A percentile compares a stretch with the other conserved stretches of the same genome.
phyloP scores from a whole-genome alignment of 2,329 filamentous ascomycete genomes.

The Colletotrichum salicis region DNA sequence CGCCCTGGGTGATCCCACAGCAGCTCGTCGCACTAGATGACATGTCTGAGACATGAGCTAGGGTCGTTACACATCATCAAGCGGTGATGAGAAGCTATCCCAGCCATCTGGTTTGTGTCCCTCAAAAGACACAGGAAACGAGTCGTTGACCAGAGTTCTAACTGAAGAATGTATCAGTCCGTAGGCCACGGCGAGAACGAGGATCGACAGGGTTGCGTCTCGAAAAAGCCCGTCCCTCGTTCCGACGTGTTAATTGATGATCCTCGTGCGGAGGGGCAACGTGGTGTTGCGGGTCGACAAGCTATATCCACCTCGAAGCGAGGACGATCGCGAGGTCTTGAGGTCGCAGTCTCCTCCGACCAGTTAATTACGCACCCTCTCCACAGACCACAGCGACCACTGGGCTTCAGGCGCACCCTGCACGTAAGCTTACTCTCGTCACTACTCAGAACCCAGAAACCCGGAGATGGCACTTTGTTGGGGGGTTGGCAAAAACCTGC shows the following conservation, averaged over 20 bases:
- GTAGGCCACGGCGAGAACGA: not conserved
- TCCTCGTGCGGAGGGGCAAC: slow-evolving; percentile 14
- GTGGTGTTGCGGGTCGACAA: slow-evolving; percentile 10
- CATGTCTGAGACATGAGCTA: slow-evolving; percentile 23
- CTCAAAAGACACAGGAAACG: not conserved
- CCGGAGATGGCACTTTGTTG: slow-evolving; percentile 5
- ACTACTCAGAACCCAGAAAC: slow-evolving; percentile 27
- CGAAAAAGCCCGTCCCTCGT: slow-evolving; percentile 11
- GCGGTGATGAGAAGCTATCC: not conserved
- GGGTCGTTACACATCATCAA: slow-evolving; percentile 4
- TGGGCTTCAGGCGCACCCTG: slow-evolving; percentile 22
- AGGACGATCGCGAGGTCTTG: slow-evolving; percentile 26
- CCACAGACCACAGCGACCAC: slow-evolving; percentile 12
- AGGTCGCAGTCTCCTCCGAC: slow-evolving; percentile 14
- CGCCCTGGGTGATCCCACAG: slow-evolving; percentile 19
- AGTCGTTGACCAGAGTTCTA: not conserved
- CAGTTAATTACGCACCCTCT: slow-evolving; percentile 14
- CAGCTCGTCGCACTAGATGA: slow-evolving; percentile 24
- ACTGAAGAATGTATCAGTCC: not conserved
- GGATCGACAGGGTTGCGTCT: slow-evolving; percentile 11
- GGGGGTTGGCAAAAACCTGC: not conserved
- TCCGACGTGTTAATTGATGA: slow-evolving; percentile 21
- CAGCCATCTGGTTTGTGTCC: slow-evolving; percentile 17
- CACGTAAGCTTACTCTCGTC: slow-evolving; percentile 15
- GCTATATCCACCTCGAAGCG: slow-evolving; percentile 17